A percentile compares a stretch with the other conserved stretches of the same genome.
phyloP scores from a whole-genome alignment of 306 rosid species.

The Biancaea sappan region DNA sequence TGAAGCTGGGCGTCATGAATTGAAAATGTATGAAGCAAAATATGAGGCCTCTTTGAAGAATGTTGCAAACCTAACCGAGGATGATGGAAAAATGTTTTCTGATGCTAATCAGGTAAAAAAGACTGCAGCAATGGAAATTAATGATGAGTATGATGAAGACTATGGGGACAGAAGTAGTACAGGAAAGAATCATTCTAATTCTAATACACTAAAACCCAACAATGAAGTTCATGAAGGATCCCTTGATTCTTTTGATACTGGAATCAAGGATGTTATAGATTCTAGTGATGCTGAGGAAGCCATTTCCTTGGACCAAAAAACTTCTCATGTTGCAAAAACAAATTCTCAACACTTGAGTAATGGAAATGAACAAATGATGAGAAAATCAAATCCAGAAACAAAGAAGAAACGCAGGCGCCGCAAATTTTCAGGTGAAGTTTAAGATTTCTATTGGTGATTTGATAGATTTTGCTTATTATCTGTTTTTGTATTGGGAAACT shows the following conservation, averaged over 20 bases:
- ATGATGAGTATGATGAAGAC: slow-evolving; percentile 89
- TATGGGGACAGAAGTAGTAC: slow-evolving; percentile 43
- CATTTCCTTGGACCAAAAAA: slow-evolving; percentile 37
- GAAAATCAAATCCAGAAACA: slow-evolving; percentile 48
- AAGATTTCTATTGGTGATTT: slow-evolving; percentile 20
- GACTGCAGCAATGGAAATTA: slow-evolving; percentile 48
- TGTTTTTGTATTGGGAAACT: slow-evolving; percentile 20
- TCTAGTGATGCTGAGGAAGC: slow-evolving; percentile 48
- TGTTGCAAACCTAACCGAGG: slow-evolving; percentile 31
- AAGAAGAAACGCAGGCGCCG: slow-evolving; percentile 72
- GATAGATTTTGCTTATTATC: slow-evolving; percentile 1
- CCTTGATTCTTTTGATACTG: slow-evolving; percentile 38
- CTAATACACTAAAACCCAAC: slow-evolving; percentile 36
- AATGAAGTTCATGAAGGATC: slow-evolving; percentile 47
- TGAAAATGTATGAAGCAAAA: slow-evolving; percentile 84
- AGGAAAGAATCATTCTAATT: slow-evolving; percentile 44
- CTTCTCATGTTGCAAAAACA: slow-evolving; percentile 36
- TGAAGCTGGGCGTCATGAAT: slow-evolving; percentile 94
- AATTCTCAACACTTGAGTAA: slow-evolving; percentile 49
- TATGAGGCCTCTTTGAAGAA: slow-evolving; percentile 85
- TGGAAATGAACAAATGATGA: slow-evolving; percentile 44
- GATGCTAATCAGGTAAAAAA: slow-evolving; percentile 46
- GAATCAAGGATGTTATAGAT: slow-evolving; percentile 37
- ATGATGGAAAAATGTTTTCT: slow-evolving; percentile 37
- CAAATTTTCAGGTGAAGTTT: slow-evolving; percentile 65